phyloP scores from a whole-genome alignment of 352 stramenopile genomes.

The Pythium dissotocum region DNA sequence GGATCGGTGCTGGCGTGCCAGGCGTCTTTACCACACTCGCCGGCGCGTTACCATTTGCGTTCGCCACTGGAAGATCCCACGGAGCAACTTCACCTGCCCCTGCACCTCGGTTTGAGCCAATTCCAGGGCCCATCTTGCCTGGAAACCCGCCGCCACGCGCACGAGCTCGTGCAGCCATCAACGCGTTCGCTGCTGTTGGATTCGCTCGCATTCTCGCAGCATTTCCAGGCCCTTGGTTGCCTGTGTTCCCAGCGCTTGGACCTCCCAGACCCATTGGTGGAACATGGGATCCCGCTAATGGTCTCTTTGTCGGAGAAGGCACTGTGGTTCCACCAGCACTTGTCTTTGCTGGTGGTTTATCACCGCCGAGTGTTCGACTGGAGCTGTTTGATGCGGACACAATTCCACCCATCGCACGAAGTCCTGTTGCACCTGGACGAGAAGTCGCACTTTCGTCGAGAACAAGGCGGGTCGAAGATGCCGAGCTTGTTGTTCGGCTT shows the following conservation, averaged over 20 bases:
- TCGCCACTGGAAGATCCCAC: conserved; percentile 73
- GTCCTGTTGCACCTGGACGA: not conserved
- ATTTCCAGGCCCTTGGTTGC: conserved; percentile 1
- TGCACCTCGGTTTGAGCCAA: conserved; percentile 26
- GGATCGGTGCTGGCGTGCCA: not conserved
- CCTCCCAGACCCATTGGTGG: conserved; percentile 20
- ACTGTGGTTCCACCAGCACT: conserved; percentile 19
- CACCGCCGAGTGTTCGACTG: conserved; percentile 14
- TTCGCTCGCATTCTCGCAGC: conserved; percentile 42
- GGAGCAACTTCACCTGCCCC: conserved; percentile 55
- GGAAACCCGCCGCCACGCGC: conserved; percentile 62
- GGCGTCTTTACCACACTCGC: not conserved
- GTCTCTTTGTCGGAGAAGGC: conserved; percentile 57
- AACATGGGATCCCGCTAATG: conserved; percentile 22
- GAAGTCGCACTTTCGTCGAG: not conserved
- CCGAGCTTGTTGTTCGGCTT: conserved; percentile 15
- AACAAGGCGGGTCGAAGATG: not conserved
- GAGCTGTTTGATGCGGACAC: conserved; percentile 4
- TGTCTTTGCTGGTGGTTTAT: conserved; percentile 29
- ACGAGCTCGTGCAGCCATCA: conserved; percentile 70
- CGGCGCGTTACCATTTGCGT: conserved; percentile 31
- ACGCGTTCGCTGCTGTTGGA: conserved; percentile 60
- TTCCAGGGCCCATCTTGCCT: conserved; percentile 46
- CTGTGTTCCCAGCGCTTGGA: conserved; percentile 4
- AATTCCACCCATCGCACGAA: conserved; percentile 12